Percentiles rank a stretch among this genome's conserved stretches.
phyloP scores from a whole-genome alignment of 2,329 filamentous ascomycete genomes.

The Aspergillus novofumigatus region DNA sequence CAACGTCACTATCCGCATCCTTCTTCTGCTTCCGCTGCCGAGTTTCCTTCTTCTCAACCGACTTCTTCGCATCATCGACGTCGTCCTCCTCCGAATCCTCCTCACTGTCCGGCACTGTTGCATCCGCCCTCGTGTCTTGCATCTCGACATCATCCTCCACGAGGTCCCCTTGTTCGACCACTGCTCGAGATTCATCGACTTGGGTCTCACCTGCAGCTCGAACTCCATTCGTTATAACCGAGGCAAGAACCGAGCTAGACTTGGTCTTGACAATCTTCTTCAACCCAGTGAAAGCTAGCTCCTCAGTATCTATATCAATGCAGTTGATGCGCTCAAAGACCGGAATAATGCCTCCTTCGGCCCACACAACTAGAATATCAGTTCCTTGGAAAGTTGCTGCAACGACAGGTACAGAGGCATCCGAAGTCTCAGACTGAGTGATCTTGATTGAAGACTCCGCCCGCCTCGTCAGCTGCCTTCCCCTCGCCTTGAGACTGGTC shows the following conservation, averaged over 20 bases:
- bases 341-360: slow-evolving; percentile 48
- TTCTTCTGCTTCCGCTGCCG: slow-evolving; percentile 13
- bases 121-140: slow-evolving; percentile 36
- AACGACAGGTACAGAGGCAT: slow-evolving; percentile 39
- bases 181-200: slow-evolving; percentile 55
- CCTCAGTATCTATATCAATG: slow-evolving; percentile 42
- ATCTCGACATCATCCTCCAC: slow-evolving; percentile 42
- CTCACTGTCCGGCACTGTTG: slow-evolving; percentile 24
- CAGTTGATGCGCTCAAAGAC: slow-evolving; percentile 48
- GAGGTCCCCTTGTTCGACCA: slow-evolving; percentile 49
- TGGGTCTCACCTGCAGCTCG: slow-evolving; percentile 49
- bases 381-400: slow-evolving; percentile 43
- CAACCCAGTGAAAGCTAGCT: slow-evolving; percentile 41
- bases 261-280: slow-evolving; percentile 45
- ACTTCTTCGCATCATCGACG: slow-evolving; percentile 17
- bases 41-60: slow-evolving; percentile 14
- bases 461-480: slow-evolving; percentile 43
- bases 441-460: slow-evolving; percentile 45
- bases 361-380: slow-evolving; percentile 46
- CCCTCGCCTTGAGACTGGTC: slow-evolving; percentile 41
- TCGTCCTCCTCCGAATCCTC: slow-evolving; percentile 20
- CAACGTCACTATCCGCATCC: slow-evolving; percentile 19
- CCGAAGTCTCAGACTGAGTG: slow-evolving; percentile 38
- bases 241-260: slow-evolving; percentile 39
- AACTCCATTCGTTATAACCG: slow-evolving; percentile 51